Percentiles rank a stretch among this genome's conserved stretches.
Conservation (phyloP, 371 early-diverging fungal genomes). For the Mucor sp. region DNA sequence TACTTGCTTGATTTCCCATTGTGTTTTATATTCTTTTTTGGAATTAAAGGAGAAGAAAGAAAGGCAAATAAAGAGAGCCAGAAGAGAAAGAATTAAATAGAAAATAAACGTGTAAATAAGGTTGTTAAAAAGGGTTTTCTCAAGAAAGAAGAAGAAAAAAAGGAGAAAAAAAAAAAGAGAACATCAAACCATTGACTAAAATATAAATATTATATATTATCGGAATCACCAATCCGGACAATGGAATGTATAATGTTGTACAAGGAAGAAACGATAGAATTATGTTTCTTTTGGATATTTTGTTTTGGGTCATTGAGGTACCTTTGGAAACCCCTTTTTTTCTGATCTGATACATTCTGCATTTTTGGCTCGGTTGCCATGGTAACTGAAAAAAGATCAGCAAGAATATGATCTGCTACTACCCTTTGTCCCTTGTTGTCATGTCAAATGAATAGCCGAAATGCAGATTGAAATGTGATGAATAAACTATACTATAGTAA, state of each 20-base stretch:
- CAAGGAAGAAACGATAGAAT: slow-evolving; percentile 9
- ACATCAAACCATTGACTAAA: slow-evolving; percentile 2
- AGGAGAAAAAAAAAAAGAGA: slow-evolving; percentile 5
- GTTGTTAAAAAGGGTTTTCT: neutral
- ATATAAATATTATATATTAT: neutral
- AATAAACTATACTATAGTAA: neutral
- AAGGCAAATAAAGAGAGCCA: slow-evolving; percentile 5
- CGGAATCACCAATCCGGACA: slow-evolving; percentile 29
- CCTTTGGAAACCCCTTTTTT: too few relatives aligned
- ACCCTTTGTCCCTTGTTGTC: neutral
- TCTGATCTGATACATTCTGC: neutral
- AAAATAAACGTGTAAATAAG: neutral
- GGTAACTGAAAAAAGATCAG: neutral
- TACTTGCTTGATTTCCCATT: slow-evolving; percentile 53
- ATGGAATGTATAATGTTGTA: slow-evolving; percentile 17
- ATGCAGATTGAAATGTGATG: neutral
- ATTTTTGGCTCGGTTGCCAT: neutral
- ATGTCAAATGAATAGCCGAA: neutral
- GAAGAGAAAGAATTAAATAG: neutral
- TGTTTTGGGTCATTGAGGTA: too few relatives aligned
- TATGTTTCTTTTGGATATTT: neutral
- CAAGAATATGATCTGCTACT: neutral
- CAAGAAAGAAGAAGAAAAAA: slow-evolving; percentile 10
- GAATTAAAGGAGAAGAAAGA: neutral
- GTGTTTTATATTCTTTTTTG: slow-evolving; percentile 18